Conservation (phyloP, 2,329 filamentous ascomycete genomes). For the Colletotrichum higginsianum region DNA sequence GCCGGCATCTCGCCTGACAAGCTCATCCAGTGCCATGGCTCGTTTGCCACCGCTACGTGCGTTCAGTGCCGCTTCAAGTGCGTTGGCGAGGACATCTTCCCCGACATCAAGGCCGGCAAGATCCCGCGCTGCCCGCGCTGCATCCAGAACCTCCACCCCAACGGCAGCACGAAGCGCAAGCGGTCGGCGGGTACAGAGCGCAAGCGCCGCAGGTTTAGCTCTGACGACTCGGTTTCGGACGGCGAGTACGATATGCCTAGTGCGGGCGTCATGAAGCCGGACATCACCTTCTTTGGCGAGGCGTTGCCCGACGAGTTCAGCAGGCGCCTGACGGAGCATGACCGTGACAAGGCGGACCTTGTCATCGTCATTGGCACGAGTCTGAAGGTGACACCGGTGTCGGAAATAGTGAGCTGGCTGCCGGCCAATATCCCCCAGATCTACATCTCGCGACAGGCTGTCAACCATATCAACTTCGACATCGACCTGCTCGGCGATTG, state of each 20-base stretch:
- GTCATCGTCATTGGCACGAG: slow-evolving; percentile 97
- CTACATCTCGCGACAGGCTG: slow-evolving; percentile 88
- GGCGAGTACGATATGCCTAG: slow-evolving; percentile 70
- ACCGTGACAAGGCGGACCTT: slow-evolving; percentile 85
- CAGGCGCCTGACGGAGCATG: slow-evolving; percentile 83
- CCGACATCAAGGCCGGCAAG: slow-evolving; percentile 80
- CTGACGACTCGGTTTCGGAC: slow-evolving; percentile 59
- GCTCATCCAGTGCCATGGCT: slow-evolving; percentile 95
- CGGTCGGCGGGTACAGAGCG: slow-evolving; percentile 56
- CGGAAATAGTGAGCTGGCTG: slow-evolving; percentile 87
- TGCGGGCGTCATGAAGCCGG: slow-evolving; percentile 92
- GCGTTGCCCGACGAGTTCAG: slow-evolving; percentile 88
- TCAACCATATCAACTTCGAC: slow-evolving; percentile 93
- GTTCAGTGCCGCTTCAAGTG: slow-evolving; percentile 84
- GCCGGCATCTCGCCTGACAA: slow-evolving; percentile 87
- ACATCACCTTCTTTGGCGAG: slow-evolving; percentile 99
- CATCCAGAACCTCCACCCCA: slow-evolving; percentile 64
- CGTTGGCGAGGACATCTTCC: slow-evolving; percentile 82
- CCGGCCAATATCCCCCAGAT: slow-evolving; percentile 88
- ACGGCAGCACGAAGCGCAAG: slow-evolving; percentile 54
- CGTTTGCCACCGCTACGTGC: slow-evolving; percentile 93
- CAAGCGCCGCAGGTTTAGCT: slow-evolving; percentile 56
- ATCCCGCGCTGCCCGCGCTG: slow-evolving; percentile 87
- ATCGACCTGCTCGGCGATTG: slow-evolving; percentile 97
- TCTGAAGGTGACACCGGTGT: slow-evolving; percentile 95